phyloP scores from a whole-genome alignment of 495 filamentous ascomycete genomes.

The Trichoderma virens region DNA sequence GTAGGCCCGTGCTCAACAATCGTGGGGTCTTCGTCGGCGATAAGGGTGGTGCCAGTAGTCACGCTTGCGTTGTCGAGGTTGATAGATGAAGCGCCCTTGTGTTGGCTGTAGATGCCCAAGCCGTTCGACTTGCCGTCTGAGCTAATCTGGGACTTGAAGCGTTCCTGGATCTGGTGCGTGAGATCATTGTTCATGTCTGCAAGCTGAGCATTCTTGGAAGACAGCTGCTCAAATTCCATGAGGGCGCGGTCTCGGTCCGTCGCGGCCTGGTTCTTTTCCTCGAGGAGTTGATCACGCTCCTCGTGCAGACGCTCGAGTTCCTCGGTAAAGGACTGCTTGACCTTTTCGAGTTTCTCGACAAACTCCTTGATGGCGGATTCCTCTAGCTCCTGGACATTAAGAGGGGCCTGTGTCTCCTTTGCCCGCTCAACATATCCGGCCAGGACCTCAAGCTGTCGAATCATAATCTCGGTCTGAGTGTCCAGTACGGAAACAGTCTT shows the following conservation, averaged over 20 bases:
- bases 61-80: constrained; percentile 42
- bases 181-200: constrained; percentile 91
- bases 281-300: constrained; percentile 69
- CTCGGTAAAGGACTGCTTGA: constrained; percentile 71
- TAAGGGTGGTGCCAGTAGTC: constrained; percentile 49
- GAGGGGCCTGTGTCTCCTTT: constrained; percentile 63
- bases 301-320: constrained; percentile 79
- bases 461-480: constrained; percentile 88
- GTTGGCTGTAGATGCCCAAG: constrained; percentile 74
- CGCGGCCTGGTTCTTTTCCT: constrained; percentile 72
- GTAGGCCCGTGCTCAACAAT: constrained; percentile 72
- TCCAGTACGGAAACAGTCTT: constrained; percentile 95
- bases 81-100: constrained; percentile 64
- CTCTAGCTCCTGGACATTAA: constrained; percentile 69
- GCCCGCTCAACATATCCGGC: constrained; percentile 55
- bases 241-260: constrained; percentile 83
- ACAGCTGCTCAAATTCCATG: constrained; percentile 90
- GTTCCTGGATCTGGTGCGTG: constrained; percentile 85
- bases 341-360: constrained; percentile 72
- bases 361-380: constrained; percentile 83
- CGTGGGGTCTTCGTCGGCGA: constrained; percentile 59
- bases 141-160: constrained; percentile 73
- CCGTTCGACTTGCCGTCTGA: constrained; percentile 57
- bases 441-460: constrained; percentile 82
- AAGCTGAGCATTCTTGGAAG: constrained; percentile 86